Conservation (phyloP, 225 moss, liverwort and hornwort species). For the Sphagnum tenellum region DNA sequence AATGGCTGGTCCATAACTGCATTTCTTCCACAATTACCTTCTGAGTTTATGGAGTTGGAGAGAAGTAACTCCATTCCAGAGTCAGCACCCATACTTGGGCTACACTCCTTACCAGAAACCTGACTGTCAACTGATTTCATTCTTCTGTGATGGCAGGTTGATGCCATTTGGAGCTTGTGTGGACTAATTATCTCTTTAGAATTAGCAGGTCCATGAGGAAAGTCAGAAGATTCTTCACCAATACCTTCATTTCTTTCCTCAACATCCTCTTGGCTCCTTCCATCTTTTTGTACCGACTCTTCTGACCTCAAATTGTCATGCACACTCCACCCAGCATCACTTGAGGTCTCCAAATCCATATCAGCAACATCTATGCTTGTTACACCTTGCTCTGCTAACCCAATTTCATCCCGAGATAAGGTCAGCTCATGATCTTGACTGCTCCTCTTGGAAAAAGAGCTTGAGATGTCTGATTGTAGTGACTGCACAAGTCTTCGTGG, state of each 20-base stretch:
- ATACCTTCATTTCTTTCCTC: constrained; percentile 14
- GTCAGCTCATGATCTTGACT: constrained; percentile 21
- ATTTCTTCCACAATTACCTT: no score
- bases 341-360: constrained; percentile 54
- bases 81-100: no score
- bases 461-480: constrained; percentile 42
- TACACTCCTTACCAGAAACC: no score
- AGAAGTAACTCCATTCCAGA: no score
- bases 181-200: no score
- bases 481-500: constrained; percentile 64
- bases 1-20: no score
- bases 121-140: no score
- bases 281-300: constrained; percentile 43
- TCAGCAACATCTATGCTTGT: constrained; percentile 12
- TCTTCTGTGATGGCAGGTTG: no score
- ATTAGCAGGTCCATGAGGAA: neutral
- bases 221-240: constrained; percentile 14
- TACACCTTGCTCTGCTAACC: neutral
- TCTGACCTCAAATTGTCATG: constrained; percentile 86
- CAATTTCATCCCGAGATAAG: constrained; percentile 16
- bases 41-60: no score
- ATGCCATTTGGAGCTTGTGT: no score
- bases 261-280: constrained; percentile 44
- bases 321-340: constrained; percentile 74
- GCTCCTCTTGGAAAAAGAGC: constrained; percentile 19